A percentile compares a stretch with the other conserved stretches of the same genome.
These are phyloP conservation scores for Pseudogymnoascus sp. DNA, from an alignment of 2,329 filamentous ascomycete species.

Conservation along the genomic window DNA sequence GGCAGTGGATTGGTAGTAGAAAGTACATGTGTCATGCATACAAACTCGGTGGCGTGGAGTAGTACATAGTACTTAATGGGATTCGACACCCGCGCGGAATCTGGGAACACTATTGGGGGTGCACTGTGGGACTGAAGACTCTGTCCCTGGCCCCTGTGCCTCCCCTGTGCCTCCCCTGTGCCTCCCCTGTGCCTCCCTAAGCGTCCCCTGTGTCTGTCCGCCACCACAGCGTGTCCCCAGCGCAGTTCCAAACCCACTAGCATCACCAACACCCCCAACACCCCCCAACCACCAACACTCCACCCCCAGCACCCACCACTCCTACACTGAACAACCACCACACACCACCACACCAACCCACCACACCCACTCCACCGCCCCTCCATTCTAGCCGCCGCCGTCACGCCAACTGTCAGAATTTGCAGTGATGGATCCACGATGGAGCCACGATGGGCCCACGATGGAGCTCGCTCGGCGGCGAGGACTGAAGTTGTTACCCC, in stretches of 20 bases:
- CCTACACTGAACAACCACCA: background rate
- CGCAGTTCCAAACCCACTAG: background rate
- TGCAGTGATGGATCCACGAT: background rate
- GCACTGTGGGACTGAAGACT: background rate
- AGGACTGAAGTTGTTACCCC: background rate
- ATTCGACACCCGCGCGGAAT: background rate
- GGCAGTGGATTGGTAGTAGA: background rate
- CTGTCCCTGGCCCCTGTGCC: background rate
- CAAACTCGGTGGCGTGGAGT: background rate
- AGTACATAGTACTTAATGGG: background rate
- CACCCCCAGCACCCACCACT: background rate
- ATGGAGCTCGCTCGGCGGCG: background rate
- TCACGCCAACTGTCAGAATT: conserved; percentile 10
- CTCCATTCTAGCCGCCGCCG: background rate
- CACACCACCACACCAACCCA: background rate
- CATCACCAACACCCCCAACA: background rate
- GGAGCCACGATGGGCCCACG: background rate
- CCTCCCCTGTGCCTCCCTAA: background rate
- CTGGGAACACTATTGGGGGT: no score
- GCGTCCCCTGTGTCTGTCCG: background rate
- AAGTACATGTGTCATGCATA: background rate
- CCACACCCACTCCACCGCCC: background rate
- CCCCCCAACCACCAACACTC: background rate
- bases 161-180: background rate
- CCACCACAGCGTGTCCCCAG: background rate